Evolutionary conservation across 495 filamentous ascomycete species (phyloP).

Genomic region (Tuber umbilicatum): DNA sequence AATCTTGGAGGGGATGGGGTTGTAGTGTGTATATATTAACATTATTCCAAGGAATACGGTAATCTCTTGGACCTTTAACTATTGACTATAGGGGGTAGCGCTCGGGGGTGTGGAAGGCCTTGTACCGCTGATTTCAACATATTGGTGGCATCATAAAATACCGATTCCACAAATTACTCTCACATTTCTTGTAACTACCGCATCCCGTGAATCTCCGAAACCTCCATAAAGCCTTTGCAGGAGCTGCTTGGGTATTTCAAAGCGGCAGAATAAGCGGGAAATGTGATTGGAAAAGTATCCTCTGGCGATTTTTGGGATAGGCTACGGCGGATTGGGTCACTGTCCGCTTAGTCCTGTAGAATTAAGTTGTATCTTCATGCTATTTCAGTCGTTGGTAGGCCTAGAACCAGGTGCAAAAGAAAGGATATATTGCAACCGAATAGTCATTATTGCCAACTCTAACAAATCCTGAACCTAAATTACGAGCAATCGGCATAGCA

Average conservation of each 20-base stretch:
- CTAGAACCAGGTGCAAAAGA: not conserved
- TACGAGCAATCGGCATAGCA: not conserved
- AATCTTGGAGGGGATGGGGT: constrained; percentile 27
- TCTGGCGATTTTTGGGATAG: not conserved
- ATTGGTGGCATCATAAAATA: not conserved
- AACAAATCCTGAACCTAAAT: not conserved
- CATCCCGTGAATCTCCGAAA: not conserved
- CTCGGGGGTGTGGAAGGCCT: not conserved
- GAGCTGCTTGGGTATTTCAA: not conserved
- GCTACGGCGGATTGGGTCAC: not conserved
- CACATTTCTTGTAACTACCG: not conserved
- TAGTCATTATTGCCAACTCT: too few relatives aligned
- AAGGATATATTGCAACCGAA: not conserved
- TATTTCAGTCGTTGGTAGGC: not conserved
- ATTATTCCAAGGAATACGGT: not conserved
- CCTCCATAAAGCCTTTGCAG: not conserved
- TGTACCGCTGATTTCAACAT: not conserved
- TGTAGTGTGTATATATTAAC: constrained; percentile 7
- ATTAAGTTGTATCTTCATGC: not conserved
- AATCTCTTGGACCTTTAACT: not conserved
- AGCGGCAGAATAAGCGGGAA: not conserved
- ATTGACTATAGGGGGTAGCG: not conserved
- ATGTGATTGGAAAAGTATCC: too few relatives aligned
- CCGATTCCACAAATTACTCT: not conserved
- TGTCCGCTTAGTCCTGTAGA: not conserved